These are phyloP conservation scores for Podaxis pistillaris DNA, from an alignment of 768 basidiomycete genomes.

Conservation along the genomic window DNA sequence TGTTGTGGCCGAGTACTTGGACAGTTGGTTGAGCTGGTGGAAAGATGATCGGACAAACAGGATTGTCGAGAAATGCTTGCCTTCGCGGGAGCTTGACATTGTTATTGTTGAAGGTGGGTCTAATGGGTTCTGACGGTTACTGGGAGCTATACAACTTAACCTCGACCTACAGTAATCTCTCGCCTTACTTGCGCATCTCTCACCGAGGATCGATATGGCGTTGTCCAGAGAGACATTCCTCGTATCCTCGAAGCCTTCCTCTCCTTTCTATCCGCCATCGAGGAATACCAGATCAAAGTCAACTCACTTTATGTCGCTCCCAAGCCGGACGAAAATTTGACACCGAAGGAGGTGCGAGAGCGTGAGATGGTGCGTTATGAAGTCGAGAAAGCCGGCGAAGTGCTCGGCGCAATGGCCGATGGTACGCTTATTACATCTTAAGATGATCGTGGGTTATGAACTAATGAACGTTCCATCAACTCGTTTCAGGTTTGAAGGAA, in stretches of 20 bases:
- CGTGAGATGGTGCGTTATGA: conserved; percentile 44
- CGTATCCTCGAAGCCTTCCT: conserved; percentile 76
- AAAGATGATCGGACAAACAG: conserved; percentile 50
- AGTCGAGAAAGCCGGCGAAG: conserved; percentile 52
- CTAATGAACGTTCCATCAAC: background rate
- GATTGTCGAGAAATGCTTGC: conserved; percentile 52
- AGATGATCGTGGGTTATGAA: background rate
- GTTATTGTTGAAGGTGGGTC: conserved; percentile 58
- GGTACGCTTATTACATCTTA: conserved; percentile 41
- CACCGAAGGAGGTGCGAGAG: conserved; percentile 33
- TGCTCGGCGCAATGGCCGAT: conserved; percentile 51
- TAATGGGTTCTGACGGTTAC: background rate
- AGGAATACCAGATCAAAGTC: conserved; percentile 60
- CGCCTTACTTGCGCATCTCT: conserved; percentile 70
- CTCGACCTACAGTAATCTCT: conserved; percentile 51
- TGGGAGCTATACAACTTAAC: background rate
- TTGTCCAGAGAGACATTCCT: conserved; percentile 83
- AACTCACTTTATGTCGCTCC: conserved; percentile 37
- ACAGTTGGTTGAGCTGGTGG: conserved; percentile 51
- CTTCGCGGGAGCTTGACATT: conserved; percentile 61
- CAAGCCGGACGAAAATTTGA: conserved; percentile 31
- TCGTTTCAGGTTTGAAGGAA: conserved; percentile 55
- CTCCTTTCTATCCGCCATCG: conserved; percentile 63
- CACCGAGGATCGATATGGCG: conserved; percentile 77
- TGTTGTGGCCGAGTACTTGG: conserved; percentile 24